Conservation (phyloP, 2,329 filamentous ascomycete species). For the Grosmannia clavigera region DNA sequence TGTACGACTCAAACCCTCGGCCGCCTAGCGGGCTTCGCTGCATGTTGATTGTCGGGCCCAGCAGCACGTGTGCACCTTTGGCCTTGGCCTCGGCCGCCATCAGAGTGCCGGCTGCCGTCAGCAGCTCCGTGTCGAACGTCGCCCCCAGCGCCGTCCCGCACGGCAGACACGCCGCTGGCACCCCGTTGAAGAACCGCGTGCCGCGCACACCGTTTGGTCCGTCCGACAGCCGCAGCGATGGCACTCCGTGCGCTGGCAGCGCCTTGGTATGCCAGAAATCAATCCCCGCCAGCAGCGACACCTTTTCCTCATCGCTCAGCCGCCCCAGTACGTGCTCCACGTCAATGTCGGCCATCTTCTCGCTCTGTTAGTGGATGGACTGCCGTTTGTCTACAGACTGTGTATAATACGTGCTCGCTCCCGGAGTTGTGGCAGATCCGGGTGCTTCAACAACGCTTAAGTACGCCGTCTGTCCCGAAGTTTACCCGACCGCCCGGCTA, state of each 20-base stretch:
- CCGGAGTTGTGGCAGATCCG: too few relatives aligned
- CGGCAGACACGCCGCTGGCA: conserved; percentile 32
- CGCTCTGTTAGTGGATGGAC: too few relatives aligned
- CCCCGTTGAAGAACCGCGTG: conserved; percentile 20
- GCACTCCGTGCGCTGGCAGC: conserved; percentile 18
- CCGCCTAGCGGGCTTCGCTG: conserved; percentile 26
- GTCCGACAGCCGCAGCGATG: conserved; percentile 21
- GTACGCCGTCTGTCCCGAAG: too few relatives aligned
- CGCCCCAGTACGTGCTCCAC: background rate
- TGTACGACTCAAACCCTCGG: conserved; percentile 26
- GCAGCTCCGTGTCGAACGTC: conserved; percentile 53
- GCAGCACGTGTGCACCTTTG: conserved; percentile 56
- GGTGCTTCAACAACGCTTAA: too few relatives aligned
- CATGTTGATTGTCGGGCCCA: conserved; percentile 44
- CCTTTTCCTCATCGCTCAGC: background rate
- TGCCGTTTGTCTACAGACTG: too few relatives aligned
- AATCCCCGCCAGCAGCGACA: conserved; percentile 9
- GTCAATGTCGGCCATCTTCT: background rate
- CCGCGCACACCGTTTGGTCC: conserved; percentile 23
- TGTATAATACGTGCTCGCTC: too few relatives aligned
- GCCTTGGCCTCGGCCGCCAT: conserved; percentile 55
- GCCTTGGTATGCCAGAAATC: conserved; percentile 20
- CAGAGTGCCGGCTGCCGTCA: conserved; percentile 48
- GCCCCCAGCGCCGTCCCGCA: conserved; percentile 39
- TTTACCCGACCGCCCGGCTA: too few relatives aligned